Evolutionary conservation across 176 grass and related monocot genomes (phyloP), one percentile per base, ranked within the genome.

Genomic region (maize (Zea mays)): DNA sequence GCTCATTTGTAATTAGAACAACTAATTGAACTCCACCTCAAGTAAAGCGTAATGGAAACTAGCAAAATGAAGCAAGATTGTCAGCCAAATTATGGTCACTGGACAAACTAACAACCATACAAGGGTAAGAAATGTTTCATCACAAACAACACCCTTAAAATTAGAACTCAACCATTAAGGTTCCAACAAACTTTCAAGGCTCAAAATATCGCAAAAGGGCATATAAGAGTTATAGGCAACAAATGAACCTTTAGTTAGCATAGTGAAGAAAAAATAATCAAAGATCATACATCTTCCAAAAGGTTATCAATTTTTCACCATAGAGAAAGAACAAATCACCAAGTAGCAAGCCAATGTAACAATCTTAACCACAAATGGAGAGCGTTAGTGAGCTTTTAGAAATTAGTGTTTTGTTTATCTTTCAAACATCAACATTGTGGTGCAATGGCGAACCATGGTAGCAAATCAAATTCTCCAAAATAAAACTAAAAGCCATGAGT

Each of bases 401-500:
- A 38, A 65, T 40, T 39, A 9, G 8, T 65, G 62, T 65, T 40
- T 2, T 40, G 33, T 63, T 63, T 12, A 15, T 38, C 12, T 37
- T 12, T 4, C 0, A 7, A 37, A 38, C 36, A 63, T 37, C 61
- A 63, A 5, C 11, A 63, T 0, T 15, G 0, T 63, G 61, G 61
- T 63, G 6, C 1, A 51, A 37, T 36, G 33, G 61, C 15, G 13
- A 63, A 63, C 61, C 35, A 63, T 38, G 61, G 34, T 51, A 51
- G 61, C 61, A 63, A 63, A 63, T 37, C 34, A 63, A 63, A 38
- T 14, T 63, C 61, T 63, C 61, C 61, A 34, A 63, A 38, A 38
- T 2, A 63, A 5, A 63, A 63, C 61, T 13, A 0, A 15, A 63
- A 63, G 34, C 12, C 61, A 63, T 38, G 15, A 62, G 11, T 62